A percentile compares a stretch with the other conserved stretches of the same genome.
Conservation (phyloP, 768 basidiomycete species). For the Megacollybia marginata region DNA sequence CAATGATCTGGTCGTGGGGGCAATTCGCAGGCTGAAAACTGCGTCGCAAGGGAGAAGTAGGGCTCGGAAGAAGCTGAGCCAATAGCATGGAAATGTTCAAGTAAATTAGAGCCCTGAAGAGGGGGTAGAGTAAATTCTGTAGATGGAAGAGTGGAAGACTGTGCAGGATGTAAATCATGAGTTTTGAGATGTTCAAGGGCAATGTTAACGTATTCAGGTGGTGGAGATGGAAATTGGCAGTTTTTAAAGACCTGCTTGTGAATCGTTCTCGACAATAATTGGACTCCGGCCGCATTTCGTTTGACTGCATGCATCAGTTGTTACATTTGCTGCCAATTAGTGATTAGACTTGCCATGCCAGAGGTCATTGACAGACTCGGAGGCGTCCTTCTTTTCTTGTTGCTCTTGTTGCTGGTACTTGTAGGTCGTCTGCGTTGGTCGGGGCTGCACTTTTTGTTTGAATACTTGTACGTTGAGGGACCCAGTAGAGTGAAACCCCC, state of each 20-base stretch:
- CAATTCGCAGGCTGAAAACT: conserved; percentile 42
- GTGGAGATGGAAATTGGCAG: conserved; percentile 54
- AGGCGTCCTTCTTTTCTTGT: background rate
- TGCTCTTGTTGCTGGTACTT: conserved; percentile 8
- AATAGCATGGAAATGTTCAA: conserved; percentile 85
- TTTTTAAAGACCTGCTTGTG: conserved; percentile 80
- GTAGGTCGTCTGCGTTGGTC: background rate
- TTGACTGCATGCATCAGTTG: conserved; percentile 34
- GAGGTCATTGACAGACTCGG: background rate
- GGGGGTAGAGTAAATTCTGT: conserved; percentile 76
- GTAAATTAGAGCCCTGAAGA: conserved; percentile 72
- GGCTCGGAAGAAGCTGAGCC: conserved; percentile 66
- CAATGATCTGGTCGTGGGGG: conserved; percentile 51
- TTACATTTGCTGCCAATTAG: background rate
- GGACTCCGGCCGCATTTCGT: conserved; percentile 88
- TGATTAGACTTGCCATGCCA: conserved; percentile 4
- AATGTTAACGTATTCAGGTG: conserved; percentile 58
- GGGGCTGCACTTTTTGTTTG: conserved; percentile 10
- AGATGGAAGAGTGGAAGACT: conserved; percentile 76
- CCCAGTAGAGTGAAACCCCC: conserved; percentile 22
- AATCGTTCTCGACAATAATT: conserved; percentile 76
- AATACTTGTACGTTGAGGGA: conserved; percentile 11
- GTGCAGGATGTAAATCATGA: conserved; percentile 75
- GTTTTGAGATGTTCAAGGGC: conserved; percentile 72
- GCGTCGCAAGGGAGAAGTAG: conserved; percentile 63